phyloP scores from a whole-genome alignment of 352 stramenopile species.

The Phytophthora agathidicida region DNA sequence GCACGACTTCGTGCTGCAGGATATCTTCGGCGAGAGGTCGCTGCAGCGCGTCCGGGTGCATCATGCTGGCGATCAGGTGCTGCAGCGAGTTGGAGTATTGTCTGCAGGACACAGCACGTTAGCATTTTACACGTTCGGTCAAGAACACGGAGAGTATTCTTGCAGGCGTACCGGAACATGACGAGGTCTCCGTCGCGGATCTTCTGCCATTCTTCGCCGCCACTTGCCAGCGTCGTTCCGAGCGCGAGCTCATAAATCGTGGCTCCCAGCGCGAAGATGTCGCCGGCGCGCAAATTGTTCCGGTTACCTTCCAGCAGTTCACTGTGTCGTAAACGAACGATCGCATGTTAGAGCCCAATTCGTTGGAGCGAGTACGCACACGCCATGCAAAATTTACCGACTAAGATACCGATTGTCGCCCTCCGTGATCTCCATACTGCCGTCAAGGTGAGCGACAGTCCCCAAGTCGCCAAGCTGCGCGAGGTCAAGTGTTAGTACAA shows the following conservation, averaged over 20 bases:
- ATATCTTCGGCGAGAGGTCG: conserved; percentile 84
- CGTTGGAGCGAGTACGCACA: neutral
- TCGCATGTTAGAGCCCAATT: neutral
- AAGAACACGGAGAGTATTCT: conserved; percentile 1
- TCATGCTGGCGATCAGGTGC: conserved; percentile 87
- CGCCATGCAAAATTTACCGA: conserved; percentile 49
- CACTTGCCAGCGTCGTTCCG: conserved; percentile 64
- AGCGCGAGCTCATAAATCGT: conserved; percentile 87
- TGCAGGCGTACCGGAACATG: conserved; percentile 65
- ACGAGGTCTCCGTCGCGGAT: conserved; percentile 84
- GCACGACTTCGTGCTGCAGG: conserved; percentile 82
- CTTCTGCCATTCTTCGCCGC: conserved; percentile 87
- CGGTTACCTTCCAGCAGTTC: conserved; percentile 83
- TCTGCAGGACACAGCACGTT: conserved; percentile 30
- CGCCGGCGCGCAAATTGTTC: conserved; percentile 73
- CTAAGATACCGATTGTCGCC: conserved; percentile 89
- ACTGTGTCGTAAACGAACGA: conserved; percentile 26
- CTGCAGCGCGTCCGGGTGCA: conserved; percentile 87
- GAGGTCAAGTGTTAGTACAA: conserved; percentile 1
- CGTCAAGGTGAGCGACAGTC: conserved; percentile 80
- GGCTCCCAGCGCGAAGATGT: conserved; percentile 87
- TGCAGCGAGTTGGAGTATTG: conserved; percentile 90
- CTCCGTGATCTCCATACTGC: conserved; percentile 86
- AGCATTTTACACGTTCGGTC: conserved; percentile 8
- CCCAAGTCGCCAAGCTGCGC: conserved; percentile 73